Evolutionary conservation across 768 basidiomycete species (phyloP).

Genomic region (Russula abietina): DNA sequence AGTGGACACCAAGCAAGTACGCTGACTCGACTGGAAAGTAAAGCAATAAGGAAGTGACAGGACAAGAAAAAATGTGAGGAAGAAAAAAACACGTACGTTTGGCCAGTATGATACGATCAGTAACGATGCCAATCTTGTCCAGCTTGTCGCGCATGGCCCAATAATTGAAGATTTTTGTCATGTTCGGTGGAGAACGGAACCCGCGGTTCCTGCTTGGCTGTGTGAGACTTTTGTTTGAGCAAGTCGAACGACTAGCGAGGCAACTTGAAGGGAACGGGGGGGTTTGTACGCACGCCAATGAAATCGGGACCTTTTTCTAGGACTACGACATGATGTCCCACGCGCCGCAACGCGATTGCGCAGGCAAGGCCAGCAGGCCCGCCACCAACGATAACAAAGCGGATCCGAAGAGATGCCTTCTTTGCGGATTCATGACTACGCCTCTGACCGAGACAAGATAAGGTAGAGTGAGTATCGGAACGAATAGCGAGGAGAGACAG

Average conservation of each 20-base stretch:
- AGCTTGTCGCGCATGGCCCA: conserved; percentile 34
- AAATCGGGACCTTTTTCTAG: conserved; percentile 31
- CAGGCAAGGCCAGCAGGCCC: conserved; percentile 34
- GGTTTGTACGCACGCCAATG: conserved; percentile 28
- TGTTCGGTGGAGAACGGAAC: conserved; percentile 34
- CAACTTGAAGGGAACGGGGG: neutral
- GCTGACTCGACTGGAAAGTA: conserved; percentile 14
- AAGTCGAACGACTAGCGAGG: neutral
- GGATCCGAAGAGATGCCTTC: conserved; percentile 25
- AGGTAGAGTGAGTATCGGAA: neutral
- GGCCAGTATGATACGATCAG: conserved; percentile 26
- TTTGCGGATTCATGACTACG: conserved; percentile 18
- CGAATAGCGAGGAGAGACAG: too few species aligned
- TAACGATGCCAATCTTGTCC: conserved; percentile 24
- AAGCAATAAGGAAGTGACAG: neutral
- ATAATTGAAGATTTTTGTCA: conserved; percentile 34
- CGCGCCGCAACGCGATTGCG: conserved; percentile 33
- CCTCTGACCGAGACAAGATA: neutral
- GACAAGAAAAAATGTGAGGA: neutral
- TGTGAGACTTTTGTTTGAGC: neutral
- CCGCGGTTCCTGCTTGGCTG: conserved; percentile 26
- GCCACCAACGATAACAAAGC: conserved; percentile 34
- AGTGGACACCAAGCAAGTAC: conserved; percentile 30
- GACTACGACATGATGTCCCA: conserved; percentile 35
- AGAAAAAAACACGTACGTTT: conserved; percentile 24